A percentile compares a stretch with the other conserved stretches of the same genome.
Conservation (phyloP, 1,284 basidiomycete genomes). For the Papiliotrema laurentii region DNA sequence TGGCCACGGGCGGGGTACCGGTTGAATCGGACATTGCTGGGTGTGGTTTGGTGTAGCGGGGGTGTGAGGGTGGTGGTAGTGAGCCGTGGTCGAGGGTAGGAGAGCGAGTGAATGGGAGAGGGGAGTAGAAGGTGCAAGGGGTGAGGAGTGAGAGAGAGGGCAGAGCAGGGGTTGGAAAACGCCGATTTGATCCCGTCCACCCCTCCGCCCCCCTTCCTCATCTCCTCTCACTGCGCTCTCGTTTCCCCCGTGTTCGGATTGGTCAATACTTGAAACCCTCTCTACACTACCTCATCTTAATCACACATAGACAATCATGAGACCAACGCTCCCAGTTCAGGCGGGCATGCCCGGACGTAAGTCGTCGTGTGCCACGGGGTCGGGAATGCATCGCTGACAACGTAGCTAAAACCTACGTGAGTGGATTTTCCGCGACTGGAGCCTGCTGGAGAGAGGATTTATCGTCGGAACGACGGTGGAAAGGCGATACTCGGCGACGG, state of each 20-base stretch:
- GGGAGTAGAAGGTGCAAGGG: background rate
- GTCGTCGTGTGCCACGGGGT: background rate
- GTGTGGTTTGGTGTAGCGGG: too few relatives aligned
- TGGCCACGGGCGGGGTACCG: background rate
- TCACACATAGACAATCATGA: background rate
- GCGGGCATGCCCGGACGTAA: constrained; percentile 4
- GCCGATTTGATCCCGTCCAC: constrained; percentile 2
- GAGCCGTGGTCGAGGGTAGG: background rate
- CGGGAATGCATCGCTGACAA: background rate
- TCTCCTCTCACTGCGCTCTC: too few relatives aligned
- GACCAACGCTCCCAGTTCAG: constrained; percentile 1
- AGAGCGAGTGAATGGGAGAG: background rate
- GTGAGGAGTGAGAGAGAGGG: background rate
- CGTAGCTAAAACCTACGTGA: constrained; percentile 2
- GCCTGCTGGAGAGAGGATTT: too few relatives aligned
- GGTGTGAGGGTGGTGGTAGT: background rate
- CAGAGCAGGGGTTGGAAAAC: background rate
- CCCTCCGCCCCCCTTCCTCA: background rate
- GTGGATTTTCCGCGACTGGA: background rate
- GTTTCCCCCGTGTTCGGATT: too few relatives aligned
- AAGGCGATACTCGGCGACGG: too few relatives aligned
- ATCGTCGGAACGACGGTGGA: too few relatives aligned
- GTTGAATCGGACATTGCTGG: too few relatives aligned
- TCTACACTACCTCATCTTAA: too few relatives aligned
- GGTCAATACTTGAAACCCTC: too few relatives aligned